These are phyloP conservation scores for Polytrichum formosum DNA, from an alignment of 225 moss, liverwort and hornwort species.

Conservation along the genomic window DNA sequence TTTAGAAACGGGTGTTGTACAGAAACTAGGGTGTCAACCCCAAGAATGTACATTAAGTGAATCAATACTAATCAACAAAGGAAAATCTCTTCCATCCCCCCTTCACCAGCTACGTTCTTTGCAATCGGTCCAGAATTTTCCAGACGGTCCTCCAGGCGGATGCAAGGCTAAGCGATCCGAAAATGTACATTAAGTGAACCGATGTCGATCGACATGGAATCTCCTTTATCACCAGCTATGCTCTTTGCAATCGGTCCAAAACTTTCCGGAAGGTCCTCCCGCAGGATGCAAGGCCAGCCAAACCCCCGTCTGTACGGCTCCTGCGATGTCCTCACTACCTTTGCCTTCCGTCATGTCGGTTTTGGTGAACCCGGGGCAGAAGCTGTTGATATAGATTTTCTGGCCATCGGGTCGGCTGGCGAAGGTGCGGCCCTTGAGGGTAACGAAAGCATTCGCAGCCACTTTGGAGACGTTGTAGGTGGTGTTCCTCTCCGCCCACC, in stretches of 20 bases:
- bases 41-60: no score
- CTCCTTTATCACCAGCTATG: conserved; percentile 13
- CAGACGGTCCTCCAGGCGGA: conserved; percentile 4
- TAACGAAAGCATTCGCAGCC: conserved; percentile 45
- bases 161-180: conserved; percentile 26
- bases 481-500: conserved; percentile 25
- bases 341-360: conserved; percentile 39
- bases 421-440: conserved; percentile 24
- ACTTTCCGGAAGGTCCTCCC: conserved; percentile 24
- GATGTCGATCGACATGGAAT: no score
- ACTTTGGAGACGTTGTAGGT: conserved; percentile 36
- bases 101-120: conserved; percentile 13
- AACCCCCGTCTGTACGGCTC: conserved; percentile 22
- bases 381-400: conserved; percentile 36
- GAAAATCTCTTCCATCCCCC: no score
- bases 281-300: conserved; percentile 29
- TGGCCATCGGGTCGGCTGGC: conserved; percentile 4
- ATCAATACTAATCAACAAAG: no score
- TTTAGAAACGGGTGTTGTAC: no score
- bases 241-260: conserved; percentile 20
- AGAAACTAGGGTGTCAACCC: no score
- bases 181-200: no score
- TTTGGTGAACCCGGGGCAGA: conserved; percentile 43
- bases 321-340: conserved; percentile 28
- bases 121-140: conserved; percentile 24